Base-by-base conservation (phyloP, 225 moss, liverwort and hornwort genomes). In the Ulota crispa region DNA sequence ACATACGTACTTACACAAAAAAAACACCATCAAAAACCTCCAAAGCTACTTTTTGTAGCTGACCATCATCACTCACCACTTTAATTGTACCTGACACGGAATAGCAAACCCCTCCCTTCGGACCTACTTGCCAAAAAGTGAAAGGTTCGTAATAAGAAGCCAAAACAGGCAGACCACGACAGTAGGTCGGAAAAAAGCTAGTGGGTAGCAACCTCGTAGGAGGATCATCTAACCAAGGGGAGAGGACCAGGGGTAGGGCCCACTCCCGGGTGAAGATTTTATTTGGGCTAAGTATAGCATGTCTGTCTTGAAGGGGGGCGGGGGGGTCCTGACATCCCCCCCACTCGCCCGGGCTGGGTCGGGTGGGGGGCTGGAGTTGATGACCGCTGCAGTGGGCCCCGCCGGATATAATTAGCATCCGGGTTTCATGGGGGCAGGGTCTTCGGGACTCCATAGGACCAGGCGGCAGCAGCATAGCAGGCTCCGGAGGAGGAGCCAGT, bases 1-100 rank as follows among this genome's bases (percentile, higher is more conserved):
- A 47, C 16, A 16, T 47, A 47, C 47, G 16, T 47, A 47, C 47
- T 50, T 50, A 50, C 16, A 50, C 5, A 9, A 10, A 0, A 18
- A 50, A 18, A 16, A 5, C 2, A 5, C 42, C 30, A 34, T 34
- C 41, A 41, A 73, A 37, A 50, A 45, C 1, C 16, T 34, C 0
- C 4, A 8, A 36, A 59, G 43, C 4, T 3, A 11, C 60, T 0
- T 14, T 3, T 14, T 3, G 54, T 63, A 43, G 70, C 70, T 70
- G 55, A 27, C 3, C 42, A 84, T 43, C 63, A 63, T 70, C 16
- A 41, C 9, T 20, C 32, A 3, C 16, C 24, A 59, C 72, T 77
- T 85, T 72, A 50, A 81, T 77, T 8, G 50, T 9, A 57, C 37
- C 68, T 84, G 79, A 79, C 52, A 84, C 66, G n/a, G 59, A 41